These are phyloP conservation scores for Ormosia emarginata DNA, from an alignment of 306 rosid genomes.

Conservation along the genomic window DNA sequence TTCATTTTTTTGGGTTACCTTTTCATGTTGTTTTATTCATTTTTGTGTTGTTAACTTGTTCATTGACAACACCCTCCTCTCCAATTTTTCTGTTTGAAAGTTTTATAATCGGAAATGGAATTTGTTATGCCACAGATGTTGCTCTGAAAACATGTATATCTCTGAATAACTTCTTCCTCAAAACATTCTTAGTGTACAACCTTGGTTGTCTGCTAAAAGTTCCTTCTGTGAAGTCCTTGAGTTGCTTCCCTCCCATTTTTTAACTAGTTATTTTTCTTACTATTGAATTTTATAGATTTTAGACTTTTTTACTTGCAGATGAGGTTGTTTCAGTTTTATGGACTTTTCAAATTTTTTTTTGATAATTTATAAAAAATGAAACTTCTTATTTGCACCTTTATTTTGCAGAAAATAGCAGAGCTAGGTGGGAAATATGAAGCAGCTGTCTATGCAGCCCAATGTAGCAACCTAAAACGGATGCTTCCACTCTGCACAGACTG, in stretches of 20 bases:
- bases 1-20: neutral
- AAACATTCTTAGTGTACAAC: neutral
- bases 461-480: conserved; percentile 82
- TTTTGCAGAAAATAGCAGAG: conserved; percentile 82
- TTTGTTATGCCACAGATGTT: conserved; percentile 19
- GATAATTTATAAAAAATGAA: neutral
- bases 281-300: neutral
- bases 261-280: neutral
- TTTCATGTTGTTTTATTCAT: neutral
- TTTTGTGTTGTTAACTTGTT: conserved; percentile 15
- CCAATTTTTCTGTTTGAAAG: neutral
- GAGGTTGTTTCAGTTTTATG: neutral
- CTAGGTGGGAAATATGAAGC: conserved; percentile 96
- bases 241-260: neutral
- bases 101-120: neutral
- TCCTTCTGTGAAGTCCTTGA: neutral
- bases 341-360: neutral
- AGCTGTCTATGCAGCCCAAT: conserved; percentile 85
- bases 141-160: neutral
- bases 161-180: neutral
- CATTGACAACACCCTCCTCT: neutral
- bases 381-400: conserved; percentile 13
- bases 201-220: neutral
- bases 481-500: conserved; percentile 94
- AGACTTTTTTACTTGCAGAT: neutral